These are phyloP conservation scores for Ophiostoma sp. DNA, from an alignment of 2,329 filamentous ascomycete genomes.

Conservation along the genomic window DNA sequence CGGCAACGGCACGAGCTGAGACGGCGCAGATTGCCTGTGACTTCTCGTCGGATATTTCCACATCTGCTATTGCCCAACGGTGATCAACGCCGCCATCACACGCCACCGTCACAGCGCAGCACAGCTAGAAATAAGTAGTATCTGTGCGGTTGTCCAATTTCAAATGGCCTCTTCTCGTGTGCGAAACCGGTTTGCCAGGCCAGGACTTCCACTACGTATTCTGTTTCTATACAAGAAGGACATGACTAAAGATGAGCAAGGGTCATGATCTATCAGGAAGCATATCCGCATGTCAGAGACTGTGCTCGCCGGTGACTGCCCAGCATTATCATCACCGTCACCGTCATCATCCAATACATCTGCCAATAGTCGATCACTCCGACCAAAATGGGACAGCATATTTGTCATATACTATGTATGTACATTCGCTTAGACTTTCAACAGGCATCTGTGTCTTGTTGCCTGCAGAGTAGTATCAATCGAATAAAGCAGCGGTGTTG, in stretches of 20 bases:
- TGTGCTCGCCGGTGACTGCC: neutral
- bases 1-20: neutral
- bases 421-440: neutral
- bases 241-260: too few relatives aligned
- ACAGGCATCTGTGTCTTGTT: neutral
- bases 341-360: too few relatives aligned
- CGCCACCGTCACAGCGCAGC: conserved; percentile 5
- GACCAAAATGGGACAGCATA: neutral
- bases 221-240: too few relatives aligned
- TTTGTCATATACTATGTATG: neutral
- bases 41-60: too few relatives aligned
- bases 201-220: too few relatives aligned
- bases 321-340: too few relatives aligned
- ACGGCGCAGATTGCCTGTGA: neutral
- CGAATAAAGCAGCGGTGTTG: too few relatives aligned
- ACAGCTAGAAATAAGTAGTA: neutral
- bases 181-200: neutral
- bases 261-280: too few relatives aligned
- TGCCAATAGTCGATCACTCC: neutral
- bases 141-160: neutral
- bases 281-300: too few relatives aligned
- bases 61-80: neutral
- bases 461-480: neutral
- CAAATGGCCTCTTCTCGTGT: neutral
- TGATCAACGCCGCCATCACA: neutral